Percentiles rank a stretch among this genome's conserved stretches.
These are phyloP conservation scores for Ilyonectria sp. DNA, from an alignment of 2,329 filamentous ascomycete species.

Conservation along the genomic window DNA sequence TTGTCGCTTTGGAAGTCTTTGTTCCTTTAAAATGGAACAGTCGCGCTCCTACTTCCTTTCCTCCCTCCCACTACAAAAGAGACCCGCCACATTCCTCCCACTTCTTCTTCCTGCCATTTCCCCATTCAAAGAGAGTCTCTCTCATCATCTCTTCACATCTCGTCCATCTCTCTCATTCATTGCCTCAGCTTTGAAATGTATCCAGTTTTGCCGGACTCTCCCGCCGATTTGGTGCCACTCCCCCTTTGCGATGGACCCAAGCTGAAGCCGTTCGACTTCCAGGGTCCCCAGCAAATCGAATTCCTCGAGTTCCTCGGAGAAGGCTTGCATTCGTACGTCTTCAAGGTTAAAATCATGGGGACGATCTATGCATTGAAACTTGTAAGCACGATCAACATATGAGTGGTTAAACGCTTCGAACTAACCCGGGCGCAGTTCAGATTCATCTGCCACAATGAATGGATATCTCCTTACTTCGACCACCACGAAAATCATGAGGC, in stretches of 20 bases:
- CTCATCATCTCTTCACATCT: background rate
- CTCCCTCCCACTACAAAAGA: too few species aligned
- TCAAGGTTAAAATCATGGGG: slow-evolving; percentile 1
- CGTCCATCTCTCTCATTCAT: background rate
- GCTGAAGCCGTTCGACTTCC: slow-evolving; percentile 13
- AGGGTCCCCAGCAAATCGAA: slow-evolving; percentile 9
- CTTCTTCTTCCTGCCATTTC: background rate
- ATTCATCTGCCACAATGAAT: background rate
- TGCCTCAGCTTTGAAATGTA: background rate
- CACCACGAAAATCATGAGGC: slow-evolving; percentile 18
- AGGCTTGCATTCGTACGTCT: background rate
- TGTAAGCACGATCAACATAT: background rate
- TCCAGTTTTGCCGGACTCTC: slow-evolving; percentile 2
- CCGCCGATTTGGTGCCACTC: background rate
- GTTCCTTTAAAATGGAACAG: too few species aligned
- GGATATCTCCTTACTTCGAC: background rate
- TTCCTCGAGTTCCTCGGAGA: slow-evolving; percentile 1
- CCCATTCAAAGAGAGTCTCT: background rate
- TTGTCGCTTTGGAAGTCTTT: too few species aligned
- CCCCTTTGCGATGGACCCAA: slow-evolving; percentile 1
- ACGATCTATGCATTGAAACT: slow-evolving; percentile 11
- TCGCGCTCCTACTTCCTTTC: too few species aligned
- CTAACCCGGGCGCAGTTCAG: background rate
- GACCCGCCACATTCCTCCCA: background rate
- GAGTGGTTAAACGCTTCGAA: background rate